phyloP scores from a whole-genome alignment of 495 filamentous ascomycete genomes.

The Penicillium cataractarum region DNA sequence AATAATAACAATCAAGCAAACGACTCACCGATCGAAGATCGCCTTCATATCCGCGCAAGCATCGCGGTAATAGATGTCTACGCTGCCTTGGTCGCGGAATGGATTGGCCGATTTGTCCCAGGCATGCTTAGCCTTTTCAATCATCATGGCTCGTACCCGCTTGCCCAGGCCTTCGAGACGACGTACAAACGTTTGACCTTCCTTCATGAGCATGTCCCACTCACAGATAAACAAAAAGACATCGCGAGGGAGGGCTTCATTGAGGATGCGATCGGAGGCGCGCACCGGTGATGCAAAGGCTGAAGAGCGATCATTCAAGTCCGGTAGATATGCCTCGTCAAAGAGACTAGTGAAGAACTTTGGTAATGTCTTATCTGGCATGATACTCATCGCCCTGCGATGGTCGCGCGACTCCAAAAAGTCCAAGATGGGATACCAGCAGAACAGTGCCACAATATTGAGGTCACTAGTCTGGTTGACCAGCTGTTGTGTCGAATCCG shows the following conservation, averaged over 20 bases:
- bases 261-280: slow-evolving; percentile 56
- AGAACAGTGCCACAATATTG: slow-evolving; percentile 60
- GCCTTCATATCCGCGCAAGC: slow-evolving; percentile 51
- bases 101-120: slow-evolving; percentile 91
- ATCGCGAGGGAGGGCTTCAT: slow-evolving; percentile 58
- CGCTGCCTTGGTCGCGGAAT: slow-evolving; percentile 54
- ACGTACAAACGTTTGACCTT: slow-evolving; percentile 70
- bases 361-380: slow-evolving; percentile 74
- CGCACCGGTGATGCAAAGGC: slow-evolving; percentile 67
- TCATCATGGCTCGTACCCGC: slow-evolving; percentile 67
- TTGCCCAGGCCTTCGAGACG: slow-evolving; percentile 68
- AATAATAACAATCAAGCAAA: background rate
- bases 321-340: slow-evolving; percentile 76
- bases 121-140: slow-evolving; percentile 73
- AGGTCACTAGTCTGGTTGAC: slow-evolving; percentile 41
- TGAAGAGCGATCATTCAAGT: slow-evolving; percentile 51
- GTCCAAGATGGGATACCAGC: slow-evolving; percentile 86
- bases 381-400: slow-evolving; percentile 66
- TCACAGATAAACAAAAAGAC: slow-evolving; percentile 82
- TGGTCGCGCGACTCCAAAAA: slow-evolving; percentile 75
- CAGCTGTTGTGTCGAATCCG: slow-evolving; percentile 45
- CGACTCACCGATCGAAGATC: slow-evolving; percentile 41
- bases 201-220: slow-evolving; percentile 85
- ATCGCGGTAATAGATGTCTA: slow-evolving; percentile 46
- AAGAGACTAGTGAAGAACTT: slow-evolving; percentile 80